Evolutionary conservation across 1,284 basidiomycete species (phyloP).

Genomic region (Ustilago trichophora): DNA sequence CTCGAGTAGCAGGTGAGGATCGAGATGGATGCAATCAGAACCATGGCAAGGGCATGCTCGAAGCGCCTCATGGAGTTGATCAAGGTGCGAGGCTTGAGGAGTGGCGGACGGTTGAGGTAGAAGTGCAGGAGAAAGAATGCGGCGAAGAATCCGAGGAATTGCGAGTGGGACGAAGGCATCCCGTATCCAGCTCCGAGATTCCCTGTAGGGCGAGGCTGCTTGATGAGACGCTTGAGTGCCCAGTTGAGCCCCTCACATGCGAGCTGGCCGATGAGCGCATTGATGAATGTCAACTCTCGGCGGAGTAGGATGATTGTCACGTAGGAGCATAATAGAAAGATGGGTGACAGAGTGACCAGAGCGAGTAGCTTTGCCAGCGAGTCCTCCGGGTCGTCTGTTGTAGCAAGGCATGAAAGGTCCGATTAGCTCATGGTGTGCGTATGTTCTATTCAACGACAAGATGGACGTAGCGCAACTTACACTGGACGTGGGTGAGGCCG

Average conservation of each 20-base stretch:
- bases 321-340: slow-evolving; percentile 71
- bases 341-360: slow-evolving; percentile 61
- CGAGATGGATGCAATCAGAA: slow-evolving; percentile 72
- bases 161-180: slow-evolving; percentile 86
- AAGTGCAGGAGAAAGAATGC: slow-evolving; percentile 80
- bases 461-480: slow-evolving; percentile 37
- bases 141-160: slow-evolving; percentile 86
- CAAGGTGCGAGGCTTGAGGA: slow-evolving; percentile 68
- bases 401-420: neutral
- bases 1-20: slow-evolving; percentile 81
- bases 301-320: slow-evolving; percentile 78
- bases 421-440: no score
- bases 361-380: slow-evolving; percentile 50
- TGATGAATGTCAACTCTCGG: slow-evolving; percentile 78
- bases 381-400: slow-evolving; percentile 47
- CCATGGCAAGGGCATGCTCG: slow-evolving; percentile 69
- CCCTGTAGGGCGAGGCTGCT: slow-evolving; percentile 77
- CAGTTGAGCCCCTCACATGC: slow-evolving; percentile 78
- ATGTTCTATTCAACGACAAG: no score
- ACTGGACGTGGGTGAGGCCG: slow-evolving; percentile 61
- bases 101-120: slow-evolving; percentile 74
- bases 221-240: slow-evolving; percentile 75
- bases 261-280: slow-evolving; percentile 83
- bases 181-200: slow-evolving; percentile 79
- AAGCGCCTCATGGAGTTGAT: slow-evolving; percentile 38